Percentiles rank a stretch among this genome's conserved stretches.
phyloP scores from a whole-genome alignment of 306 rosid species.

The Vigna angularis region DNA sequence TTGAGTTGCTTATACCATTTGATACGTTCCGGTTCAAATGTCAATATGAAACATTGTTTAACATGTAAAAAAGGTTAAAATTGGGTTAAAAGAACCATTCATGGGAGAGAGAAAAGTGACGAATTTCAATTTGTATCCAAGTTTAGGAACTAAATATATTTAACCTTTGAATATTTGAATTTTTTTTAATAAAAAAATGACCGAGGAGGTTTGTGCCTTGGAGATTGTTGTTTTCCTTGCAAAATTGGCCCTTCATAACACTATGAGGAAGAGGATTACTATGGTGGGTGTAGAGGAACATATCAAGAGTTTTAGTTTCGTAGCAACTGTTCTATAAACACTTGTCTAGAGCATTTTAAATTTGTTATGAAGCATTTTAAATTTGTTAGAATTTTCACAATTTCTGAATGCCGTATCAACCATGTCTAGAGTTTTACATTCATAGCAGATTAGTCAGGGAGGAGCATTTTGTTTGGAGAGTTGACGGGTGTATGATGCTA shows the following conservation, averaged over 20 bases:
- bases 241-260: background rate
- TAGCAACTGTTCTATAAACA: background rate
- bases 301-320: background rate
- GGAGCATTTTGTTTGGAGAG: background rate
- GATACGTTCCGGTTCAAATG: no score
- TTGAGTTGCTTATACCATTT: no score
- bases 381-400: background rate
- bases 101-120: no score
- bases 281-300: no score
- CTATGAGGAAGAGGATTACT: background rate
- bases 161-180: background rate
- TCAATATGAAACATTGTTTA: no score
- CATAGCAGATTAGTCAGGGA: background rate
- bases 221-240: background rate
- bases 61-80: no score
- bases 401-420: background rate
- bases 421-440: background rate
- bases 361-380: background rate
- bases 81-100: no score
- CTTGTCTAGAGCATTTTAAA: no score
- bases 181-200: background rate
- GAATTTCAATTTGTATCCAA: no score
- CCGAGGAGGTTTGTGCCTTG: background rate
- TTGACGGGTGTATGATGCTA: background rate
- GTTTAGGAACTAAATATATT: no score